Evolutionary conservation across 2,329 filamentous ascomycete species (phyloP).

Genomic region (Cyclaneusma minus): DNA sequence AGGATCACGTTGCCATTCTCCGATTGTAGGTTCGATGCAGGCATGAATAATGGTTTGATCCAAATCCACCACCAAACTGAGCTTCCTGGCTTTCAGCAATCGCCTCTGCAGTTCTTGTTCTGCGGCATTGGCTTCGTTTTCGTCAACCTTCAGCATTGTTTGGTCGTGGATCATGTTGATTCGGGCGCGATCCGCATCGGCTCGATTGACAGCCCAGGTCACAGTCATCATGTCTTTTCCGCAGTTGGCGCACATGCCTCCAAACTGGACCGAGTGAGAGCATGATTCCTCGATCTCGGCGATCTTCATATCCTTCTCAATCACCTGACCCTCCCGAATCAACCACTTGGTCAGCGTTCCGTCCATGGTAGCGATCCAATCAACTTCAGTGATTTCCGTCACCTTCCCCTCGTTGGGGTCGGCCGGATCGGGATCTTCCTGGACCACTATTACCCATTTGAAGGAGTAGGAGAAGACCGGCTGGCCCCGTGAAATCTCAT

Average conservation of each 20-base stretch:
- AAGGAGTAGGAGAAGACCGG: slow-evolving; percentile 79
- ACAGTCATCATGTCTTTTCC: slow-evolving; percentile 92
- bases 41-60: slow-evolving; percentile 98
- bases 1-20: slow-evolving; percentile 84
- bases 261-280: slow-evolving; percentile 79
- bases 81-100: slow-evolving; percentile 63
- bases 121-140: slow-evolving; percentile 61
- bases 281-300: slow-evolving; percentile 83
- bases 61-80: slow-evolving; percentile 89
- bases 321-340: slow-evolving; percentile 49
- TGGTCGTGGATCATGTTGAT: slow-evolving; percentile 95
- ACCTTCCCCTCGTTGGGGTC: slow-evolving; percentile 46
- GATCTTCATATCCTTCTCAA: slow-evolving; percentile 40
- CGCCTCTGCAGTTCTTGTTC: slow-evolving; percentile 79
- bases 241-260: slow-evolving; percentile 79
- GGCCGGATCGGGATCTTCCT: slow-evolving; percentile 54
- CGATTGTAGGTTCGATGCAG: slow-evolving; percentile 89
- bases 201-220: slow-evolving; percentile 66
- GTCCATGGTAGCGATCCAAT: slow-evolving; percentile 73
- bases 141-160: slow-evolving; percentile 70
- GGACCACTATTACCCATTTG: slow-evolving; percentile 51
- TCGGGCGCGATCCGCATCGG: slow-evolving; percentile 71
- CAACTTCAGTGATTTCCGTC: slow-evolving; percentile 54
- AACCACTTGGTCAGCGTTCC: slow-evolving; percentile 67
- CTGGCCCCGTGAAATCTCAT: slow-evolving; percentile 61